Conservation (phyloP, 2,329 filamentous ascomycete species). For the Aspergillus ochraceoroseus region DNA sequence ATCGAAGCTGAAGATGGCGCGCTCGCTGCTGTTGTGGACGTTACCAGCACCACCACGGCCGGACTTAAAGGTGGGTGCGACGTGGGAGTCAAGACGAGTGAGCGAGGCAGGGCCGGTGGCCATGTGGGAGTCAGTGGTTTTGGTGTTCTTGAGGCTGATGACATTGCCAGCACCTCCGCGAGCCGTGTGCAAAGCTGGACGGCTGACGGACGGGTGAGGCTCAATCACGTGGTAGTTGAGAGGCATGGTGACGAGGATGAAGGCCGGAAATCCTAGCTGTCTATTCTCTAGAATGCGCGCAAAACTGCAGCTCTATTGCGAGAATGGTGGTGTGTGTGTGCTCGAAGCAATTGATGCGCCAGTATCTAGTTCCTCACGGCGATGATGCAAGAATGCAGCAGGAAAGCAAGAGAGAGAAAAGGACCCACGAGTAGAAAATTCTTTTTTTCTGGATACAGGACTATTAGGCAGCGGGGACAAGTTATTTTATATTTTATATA, state of each 20-base stretch:
- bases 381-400: background rate
- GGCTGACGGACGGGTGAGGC: slow-evolving; percentile 56
- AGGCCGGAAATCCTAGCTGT: background rate
- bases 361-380: too few relatives aligned
- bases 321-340: too few relatives aligned
- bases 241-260: slow-evolving; percentile 27
- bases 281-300: too few relatives aligned
- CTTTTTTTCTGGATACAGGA: too few relatives aligned
- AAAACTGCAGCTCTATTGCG: too few relatives aligned
- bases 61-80: slow-evolving; percentile 39
- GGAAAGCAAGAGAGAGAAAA: slow-evolving; percentile 3
- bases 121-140: slow-evolving; percentile 46
- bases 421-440: background rate
- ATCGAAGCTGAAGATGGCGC: slow-evolving; percentile 62
- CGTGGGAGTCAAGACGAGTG: slow-evolving; percentile 46
- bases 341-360: too few relatives aligned
- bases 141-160: slow-evolving; percentile 49
- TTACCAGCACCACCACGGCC: slow-evolving; percentile 56
- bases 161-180: slow-evolving; percentile 58
- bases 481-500: slow-evolving; percentile 24
- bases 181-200: slow-evolving; percentile 50
- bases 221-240: slow-evolving; percentile 54
- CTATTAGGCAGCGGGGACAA: slow-evolving; percentile 20
- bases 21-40: slow-evolving; percentile 50
- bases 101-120: slow-evolving; percentile 48